A percentile compares a stretch with the other conserved stretches of the same genome.
phyloP scores from a whole-genome alignment of 768 basidiomycete genomes.

The Lactarius pseudohatsudake region DNA sequence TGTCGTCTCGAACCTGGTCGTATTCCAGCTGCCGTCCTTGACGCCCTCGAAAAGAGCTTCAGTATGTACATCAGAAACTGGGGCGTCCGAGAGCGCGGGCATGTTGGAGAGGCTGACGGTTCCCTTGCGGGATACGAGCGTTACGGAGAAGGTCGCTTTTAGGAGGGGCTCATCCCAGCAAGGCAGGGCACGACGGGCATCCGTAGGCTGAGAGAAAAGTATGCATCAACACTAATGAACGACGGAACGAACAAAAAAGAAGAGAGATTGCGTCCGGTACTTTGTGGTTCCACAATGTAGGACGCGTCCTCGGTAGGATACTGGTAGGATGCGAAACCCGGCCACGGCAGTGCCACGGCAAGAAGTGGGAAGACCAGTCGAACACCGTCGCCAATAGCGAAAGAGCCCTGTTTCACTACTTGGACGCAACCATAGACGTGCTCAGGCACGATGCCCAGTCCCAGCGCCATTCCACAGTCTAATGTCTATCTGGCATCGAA shows the following conservation, averaged over 20 bases:
- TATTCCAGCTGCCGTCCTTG: conserved; percentile 63
- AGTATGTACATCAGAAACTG: conserved; percentile 36
- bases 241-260: neutral
- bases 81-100: conserved; percentile 59
- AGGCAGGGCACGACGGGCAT: conserved; percentile 79
- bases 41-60: conserved; percentile 28
- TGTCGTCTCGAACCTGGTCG: conserved; percentile 76
- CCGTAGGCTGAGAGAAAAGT: conserved; percentile 61
- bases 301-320: neutral
- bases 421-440: neutral
- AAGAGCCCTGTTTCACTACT: neutral
- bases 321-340: too few relatives aligned
- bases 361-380: neutral
- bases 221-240: neutral
- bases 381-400: neutral
- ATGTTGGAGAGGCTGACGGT: conserved; percentile 87
- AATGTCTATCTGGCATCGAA: neutral
- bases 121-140: conserved; percentile 73
- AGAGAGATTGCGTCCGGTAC: neutral
- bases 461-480: neutral
- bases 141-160: conserved; percentile 79
- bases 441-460: neutral
- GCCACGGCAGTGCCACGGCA: too few relatives aligned
- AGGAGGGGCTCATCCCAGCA: conserved; percentile 93
- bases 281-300: neutral